Evolutionary conservation across 352 stramenopile species (phyloP).

Genomic region (Pseudoperonospora humuli): DNA sequence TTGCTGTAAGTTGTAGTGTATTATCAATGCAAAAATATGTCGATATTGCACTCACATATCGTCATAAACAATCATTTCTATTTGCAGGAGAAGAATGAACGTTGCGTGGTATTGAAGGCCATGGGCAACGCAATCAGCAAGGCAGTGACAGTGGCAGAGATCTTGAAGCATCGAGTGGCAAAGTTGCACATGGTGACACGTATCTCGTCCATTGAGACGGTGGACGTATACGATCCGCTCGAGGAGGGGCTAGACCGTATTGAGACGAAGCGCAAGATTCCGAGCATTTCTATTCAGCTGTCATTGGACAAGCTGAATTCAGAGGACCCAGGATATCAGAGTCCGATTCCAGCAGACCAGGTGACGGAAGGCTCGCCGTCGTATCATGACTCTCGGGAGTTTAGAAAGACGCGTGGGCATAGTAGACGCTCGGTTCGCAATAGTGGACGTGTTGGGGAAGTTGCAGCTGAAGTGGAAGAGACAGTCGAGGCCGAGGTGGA

Average conservation of each 20-base stretch:
- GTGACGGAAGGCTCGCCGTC: slow-evolving; percentile 31
- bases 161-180: slow-evolving; percentile 70
- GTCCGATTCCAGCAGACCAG: slow-evolving; percentile 52
- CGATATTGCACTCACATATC: no score
- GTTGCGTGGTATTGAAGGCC: slow-evolving; percentile 57
- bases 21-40: no score
- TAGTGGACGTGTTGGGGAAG: slow-evolving; percentile 5
- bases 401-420: slow-evolving; percentile 22
- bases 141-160: slow-evolving; percentile 76
- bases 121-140: slow-evolving; percentile 84
- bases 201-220: slow-evolving; percentile 70
- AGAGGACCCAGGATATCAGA: slow-evolving; percentile 60
- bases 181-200: slow-evolving; percentile 71
- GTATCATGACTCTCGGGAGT: slow-evolving; percentile 27
- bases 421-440: slow-evolving; percentile 16
- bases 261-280: slow-evolving; percentile 61
- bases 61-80: slow-evolving; percentile 5
- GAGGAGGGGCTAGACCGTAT: slow-evolving; percentile 80
- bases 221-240: slow-evolving; percentile 79
- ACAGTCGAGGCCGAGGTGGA: slow-evolving; percentile 4
- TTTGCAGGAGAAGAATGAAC: slow-evolving; percentile 57
- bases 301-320: slow-evolving; percentile 58
- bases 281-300: slow-evolving; percentile 67
- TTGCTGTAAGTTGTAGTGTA: slow-evolving; percentile 49
- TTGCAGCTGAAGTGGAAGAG: slow-evolving; percentile 2